phyloP scores from a whole-genome alignment of 805 yeast genomes.

The Nakazawaea ernobii region DNA sequence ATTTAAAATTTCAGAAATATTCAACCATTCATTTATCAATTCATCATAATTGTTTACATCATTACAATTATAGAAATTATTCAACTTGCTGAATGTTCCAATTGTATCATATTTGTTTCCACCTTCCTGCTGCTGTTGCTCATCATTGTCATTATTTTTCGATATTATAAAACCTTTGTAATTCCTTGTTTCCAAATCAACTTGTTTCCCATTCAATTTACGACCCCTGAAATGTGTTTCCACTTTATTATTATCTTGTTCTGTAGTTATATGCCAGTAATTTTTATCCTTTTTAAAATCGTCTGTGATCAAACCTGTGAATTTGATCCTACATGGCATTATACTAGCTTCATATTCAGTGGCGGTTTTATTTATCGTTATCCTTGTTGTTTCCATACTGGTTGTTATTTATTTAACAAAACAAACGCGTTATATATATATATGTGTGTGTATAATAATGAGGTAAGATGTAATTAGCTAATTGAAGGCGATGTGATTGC shows the following conservation, averaged over 20 bases:
- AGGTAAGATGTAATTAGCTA: too few species aligned
- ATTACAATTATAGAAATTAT: conserved; percentile 4
- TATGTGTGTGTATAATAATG: too few species aligned
- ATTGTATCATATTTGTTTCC: background rate
- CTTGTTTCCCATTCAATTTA: background rate
- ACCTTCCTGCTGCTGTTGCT: background rate
- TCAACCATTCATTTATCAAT: conserved; percentile 16
- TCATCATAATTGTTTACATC: background rate
- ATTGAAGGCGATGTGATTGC: too few species aligned
- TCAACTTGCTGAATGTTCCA: conserved; percentile 1
- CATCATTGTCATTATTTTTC: background rate
- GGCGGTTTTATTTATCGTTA: background rate
- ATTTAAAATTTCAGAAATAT: conserved; percentile 19
- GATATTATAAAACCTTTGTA: background rate
- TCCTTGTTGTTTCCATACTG: background rate
- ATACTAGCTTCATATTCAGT: background rate
- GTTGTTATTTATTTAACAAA: too few species aligned
- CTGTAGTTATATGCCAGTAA: background rate
- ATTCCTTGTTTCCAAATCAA: background rate
- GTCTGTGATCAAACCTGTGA: background rate
- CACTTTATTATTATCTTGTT: background rate
- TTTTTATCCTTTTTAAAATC: background rate
- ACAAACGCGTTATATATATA: background rate
- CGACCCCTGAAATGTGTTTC: conserved; percentile 8
- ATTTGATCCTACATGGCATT: conserved; percentile 8